Percentiles rank a stretch among this genome's conserved stretches.
Evolutionary conservation across 306 rosid species (phyloP).

Genomic region (Inga laurina): DNA sequence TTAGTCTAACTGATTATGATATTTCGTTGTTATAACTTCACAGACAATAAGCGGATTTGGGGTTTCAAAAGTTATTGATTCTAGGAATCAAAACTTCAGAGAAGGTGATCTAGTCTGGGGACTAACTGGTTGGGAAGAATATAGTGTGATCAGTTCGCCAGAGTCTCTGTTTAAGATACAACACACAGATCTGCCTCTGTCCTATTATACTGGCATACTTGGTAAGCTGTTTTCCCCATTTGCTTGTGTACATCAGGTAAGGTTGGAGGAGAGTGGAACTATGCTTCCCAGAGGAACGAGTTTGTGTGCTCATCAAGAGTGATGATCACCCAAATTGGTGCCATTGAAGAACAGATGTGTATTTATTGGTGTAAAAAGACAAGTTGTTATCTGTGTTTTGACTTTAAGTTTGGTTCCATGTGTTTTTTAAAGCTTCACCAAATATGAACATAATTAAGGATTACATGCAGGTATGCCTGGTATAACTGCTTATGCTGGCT

Average conservation of each 20-base stretch:
- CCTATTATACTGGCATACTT: conserved; percentile 57
- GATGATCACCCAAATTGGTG: no score
- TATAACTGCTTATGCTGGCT: background rate
- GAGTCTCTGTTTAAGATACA: conserved; percentile 40
- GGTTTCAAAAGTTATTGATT: background rate
- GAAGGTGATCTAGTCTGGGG: conserved; percentile 19
- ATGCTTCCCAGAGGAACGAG: no score
- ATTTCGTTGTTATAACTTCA: background rate
- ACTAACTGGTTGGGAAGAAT: conserved; percentile 12
- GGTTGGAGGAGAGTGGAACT: no score
- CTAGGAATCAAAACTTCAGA: background rate
- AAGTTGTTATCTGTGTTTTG: background rate
- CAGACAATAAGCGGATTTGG: background rate
- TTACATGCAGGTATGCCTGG: conserved; percentile 18
- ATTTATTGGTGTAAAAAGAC: background rate
- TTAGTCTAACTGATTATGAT: no score
- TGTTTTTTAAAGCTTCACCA: background rate
- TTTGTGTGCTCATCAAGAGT: no score
- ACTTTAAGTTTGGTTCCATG: background rate
- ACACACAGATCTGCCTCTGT: conserved; percentile 52
- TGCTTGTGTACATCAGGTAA: background rate
- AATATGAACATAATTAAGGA: background rate
- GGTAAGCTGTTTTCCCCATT: conserved; percentile 32
- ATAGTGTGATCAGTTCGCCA: conserved; percentile 25
- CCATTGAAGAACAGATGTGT: background rate